Conservation (phyloP, 768 basidiomycete genomes). For the Cantharellus cinnabarinus region DNA sequence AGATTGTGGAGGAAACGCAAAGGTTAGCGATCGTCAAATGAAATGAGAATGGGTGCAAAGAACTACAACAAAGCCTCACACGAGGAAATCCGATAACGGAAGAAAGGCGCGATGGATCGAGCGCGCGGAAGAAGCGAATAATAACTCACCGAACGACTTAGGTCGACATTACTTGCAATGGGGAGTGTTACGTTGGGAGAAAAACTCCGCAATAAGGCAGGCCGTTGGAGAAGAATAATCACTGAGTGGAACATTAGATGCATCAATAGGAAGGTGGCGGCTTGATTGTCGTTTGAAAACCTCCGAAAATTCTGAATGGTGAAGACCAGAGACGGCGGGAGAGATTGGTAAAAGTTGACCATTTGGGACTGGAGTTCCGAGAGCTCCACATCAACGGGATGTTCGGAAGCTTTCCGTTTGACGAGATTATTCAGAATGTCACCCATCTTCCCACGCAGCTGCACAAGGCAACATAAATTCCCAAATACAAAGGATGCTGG, state of each 20-base stretch:
- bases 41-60: not conserved
- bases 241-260: slow-evolving; percentile 11
- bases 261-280: slow-evolving; percentile 8
- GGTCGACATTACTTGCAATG: slow-evolving; percentile 7
- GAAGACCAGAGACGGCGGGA: slow-evolving; percentile 8
- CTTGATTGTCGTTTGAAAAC: slow-evolving; percentile 7
- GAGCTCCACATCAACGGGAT: slow-evolving; percentile 8
- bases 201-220: slow-evolving; percentile 8
- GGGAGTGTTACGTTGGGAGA: slow-evolving; percentile 8
- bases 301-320: slow-evolving; percentile 10
- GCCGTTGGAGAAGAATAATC: slow-evolving; percentile 8
- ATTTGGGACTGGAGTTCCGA: slow-evolving; percentile 10
- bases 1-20: too few relatives aligned
- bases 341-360: slow-evolving; percentile 8
- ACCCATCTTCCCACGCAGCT: slow-evolving; percentile 9
- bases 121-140: not conserved
- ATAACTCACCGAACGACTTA: slow-evolving; percentile 7
- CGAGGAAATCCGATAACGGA: too few relatives aligned
- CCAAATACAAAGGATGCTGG: slow-evolving; percentile 8
- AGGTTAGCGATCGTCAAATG: not conserved
- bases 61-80: too few relatives aligned
- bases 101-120: too few relatives aligned
- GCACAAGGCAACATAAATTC: slow-evolving; percentile 9
- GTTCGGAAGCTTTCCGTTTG: slow-evolving; percentile 5
- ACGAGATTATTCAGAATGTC: slow-evolving; percentile 9